A percentile compares a stretch with the other conserved stretches of the same genome.
phyloP scores from a whole-genome alignment of 306 rosid species.

The Lathyrus sativus region DNA sequence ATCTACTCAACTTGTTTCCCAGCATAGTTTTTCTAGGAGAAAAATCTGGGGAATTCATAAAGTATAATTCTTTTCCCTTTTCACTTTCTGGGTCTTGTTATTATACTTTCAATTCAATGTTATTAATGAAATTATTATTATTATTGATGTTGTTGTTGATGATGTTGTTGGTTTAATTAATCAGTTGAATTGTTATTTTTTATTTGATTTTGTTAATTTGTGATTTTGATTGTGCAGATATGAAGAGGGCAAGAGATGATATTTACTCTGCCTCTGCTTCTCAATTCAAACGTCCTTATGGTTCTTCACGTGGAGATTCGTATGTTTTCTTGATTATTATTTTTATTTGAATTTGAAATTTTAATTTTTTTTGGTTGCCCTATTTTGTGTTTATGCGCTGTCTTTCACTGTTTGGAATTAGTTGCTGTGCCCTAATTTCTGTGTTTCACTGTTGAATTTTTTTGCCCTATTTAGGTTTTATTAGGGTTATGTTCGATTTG shows the following conservation, averaged over 20 bases:
- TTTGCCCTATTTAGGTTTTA: constrained; percentile 17
- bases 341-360: not conserved
- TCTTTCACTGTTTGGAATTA: constrained; percentile 14
- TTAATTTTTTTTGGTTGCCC: not conserved
- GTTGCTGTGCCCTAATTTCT: constrained; percentile 26
- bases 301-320: constrained; percentile 70
- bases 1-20: constrained; percentile 35
- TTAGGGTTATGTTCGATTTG: constrained; percentile 39
- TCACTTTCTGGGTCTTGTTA: constrained; percentile 19
- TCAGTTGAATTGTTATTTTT: constrained; percentile 21
- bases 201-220: constrained; percentile 10
- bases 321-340: constrained; percentile 35
- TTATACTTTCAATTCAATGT: constrained; percentile 29
- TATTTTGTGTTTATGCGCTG: constrained; percentile 13
- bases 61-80: constrained; percentile 34
- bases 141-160: not conserved
- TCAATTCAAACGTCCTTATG: constrained; percentile 66
- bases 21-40: constrained; percentile 26
- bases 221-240: constrained; percentile 41
- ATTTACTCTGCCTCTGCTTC: constrained; percentile 53
- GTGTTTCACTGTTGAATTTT: not conserved
- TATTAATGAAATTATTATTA: no score
- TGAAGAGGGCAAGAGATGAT: constrained; percentile 76
- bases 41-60: constrained; percentile 34
- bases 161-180: constrained; percentile 11